Conservation (phyloP, 148 eudicot species). For the Vaccinium corymbosum region DNA sequence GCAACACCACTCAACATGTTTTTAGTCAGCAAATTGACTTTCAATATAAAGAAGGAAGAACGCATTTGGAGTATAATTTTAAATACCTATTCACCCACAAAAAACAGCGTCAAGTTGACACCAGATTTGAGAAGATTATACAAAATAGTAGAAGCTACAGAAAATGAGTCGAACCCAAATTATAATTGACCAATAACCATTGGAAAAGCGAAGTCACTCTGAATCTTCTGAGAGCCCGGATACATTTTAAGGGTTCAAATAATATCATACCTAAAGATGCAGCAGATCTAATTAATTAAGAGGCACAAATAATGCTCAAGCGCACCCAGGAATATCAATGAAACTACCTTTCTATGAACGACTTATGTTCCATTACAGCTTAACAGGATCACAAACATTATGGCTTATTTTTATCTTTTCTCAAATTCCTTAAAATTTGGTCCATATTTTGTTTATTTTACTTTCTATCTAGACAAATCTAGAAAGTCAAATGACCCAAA, state of each 20-base stretch:
- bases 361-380: not conserved
- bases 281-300: not conserved
- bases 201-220: not conserved
- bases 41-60: not conserved
- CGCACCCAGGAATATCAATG: not conserved
- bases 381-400: not conserved
- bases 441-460: not conserved
- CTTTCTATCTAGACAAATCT: not conserved
- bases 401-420: not conserved
- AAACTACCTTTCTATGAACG: not conserved
- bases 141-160: not conserved
- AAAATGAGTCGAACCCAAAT: not conserved
- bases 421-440: not conserved
- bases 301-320: not conserved
- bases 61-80: not conserved
- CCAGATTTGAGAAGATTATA: not conserved
- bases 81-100: not conserved
- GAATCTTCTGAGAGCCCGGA: not conserved
- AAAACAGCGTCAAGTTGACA: not conserved
- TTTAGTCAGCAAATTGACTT: not conserved
- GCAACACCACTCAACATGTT: conserved; percentile 20
- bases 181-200: not conserved
- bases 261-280: not conserved
- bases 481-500: not conserved
- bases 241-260: not conserved